Evolutionary conservation across 75 land plant species (phyloP), one percentile per base, ranked within the genome.

Genomic region (Pinus albicaulis): DNA sequence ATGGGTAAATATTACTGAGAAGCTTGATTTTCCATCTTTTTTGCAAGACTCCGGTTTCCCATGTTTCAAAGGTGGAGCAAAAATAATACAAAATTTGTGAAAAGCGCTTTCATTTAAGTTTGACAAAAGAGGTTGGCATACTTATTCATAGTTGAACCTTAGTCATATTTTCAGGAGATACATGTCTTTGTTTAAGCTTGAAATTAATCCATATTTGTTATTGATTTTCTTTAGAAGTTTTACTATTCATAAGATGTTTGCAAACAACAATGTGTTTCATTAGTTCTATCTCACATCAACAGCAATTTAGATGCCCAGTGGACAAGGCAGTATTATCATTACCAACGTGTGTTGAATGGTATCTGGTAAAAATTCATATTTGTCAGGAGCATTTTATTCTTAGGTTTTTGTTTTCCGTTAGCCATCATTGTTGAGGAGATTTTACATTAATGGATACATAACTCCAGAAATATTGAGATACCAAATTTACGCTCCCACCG

Each of bases 221-320:
- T 48, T 75, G 55, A 1, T 10, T 72, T 57, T 7, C 28, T 74
- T 24, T 31, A 20, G 38, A 6, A 16, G 59, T 20, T 62, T 53
- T 5, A 61, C 23, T 53, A 8, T 34, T 66, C 48, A 34, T 59
- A 58, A 70, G 20, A 26, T 55, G 15, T 69, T 69, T 76, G 41
- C n/a, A 55, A 75, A 76, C 99, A 97, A 95, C 99, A 97, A 92
- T 97, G 99, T 82, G 99, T 97, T 26, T 94, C 98, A 13, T 77
- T 95, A 81, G 99, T 97, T 69, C 91, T 97, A 28, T 95, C 98
- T 55, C 83, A 94, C 79, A 94, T 97, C 70, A 92, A 91, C 83
- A 97, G 92, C 81, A 97, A 98, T 80, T 87, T 97, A 81, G 99
- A 97, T 85, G 98, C 99, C 14, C 94, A 98, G 99, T 79, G 99